These are phyloP conservation scores for Aurantiochytrium sp. DNA, from an alignment of 108 stramenopile genomes.

Conservation along the genomic window DNA sequence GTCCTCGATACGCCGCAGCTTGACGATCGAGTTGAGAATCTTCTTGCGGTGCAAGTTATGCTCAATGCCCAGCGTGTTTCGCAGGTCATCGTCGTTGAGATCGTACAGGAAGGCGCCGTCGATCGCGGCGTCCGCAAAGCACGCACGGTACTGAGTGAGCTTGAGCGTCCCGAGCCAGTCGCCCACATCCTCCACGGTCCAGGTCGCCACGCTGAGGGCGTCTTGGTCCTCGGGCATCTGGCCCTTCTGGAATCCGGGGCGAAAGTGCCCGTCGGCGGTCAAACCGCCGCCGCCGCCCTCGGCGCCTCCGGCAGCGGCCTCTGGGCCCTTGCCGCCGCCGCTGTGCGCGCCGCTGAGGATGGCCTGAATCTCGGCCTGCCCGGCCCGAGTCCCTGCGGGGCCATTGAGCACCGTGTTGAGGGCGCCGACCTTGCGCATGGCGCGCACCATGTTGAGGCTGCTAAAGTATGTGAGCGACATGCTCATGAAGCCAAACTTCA, in stretches of 20 bases:
- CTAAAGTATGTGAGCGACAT: slow-evolving; percentile 83
- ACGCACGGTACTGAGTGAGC: slow-evolving; percentile 70
- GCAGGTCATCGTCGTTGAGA: slow-evolving; percentile 77
- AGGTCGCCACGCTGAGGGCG: slow-evolving; percentile 59
- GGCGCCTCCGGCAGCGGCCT: neutral
- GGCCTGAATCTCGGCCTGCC: neutral
- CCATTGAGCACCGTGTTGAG: slow-evolving; percentile 62
- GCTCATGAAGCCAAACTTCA: slow-evolving; percentile 85
- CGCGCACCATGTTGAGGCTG: slow-evolving; percentile 78
- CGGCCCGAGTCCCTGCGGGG: slow-evolving; percentile 11
- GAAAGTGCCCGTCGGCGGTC: slow-evolving; percentile 33
- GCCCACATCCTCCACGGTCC: slow-evolving; percentile 75
- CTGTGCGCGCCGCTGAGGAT: slow-evolving; percentile 3
- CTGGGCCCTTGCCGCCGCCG: slow-evolving; percentile 33
- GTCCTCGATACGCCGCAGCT: neutral
- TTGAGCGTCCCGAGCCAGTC: slow-evolving; percentile 73
- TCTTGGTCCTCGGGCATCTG: slow-evolving; percentile 55
- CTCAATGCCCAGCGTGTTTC: slow-evolving; percentile 77
- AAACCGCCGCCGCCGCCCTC: slow-evolving; percentile 34
- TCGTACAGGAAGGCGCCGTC: slow-evolving; percentile 79
- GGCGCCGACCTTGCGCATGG: slow-evolving; percentile 72
- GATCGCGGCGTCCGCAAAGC: slow-evolving; percentile 74
- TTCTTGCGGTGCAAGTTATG: slow-evolving; percentile 82
- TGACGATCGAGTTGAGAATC: slow-evolving; percentile 65
- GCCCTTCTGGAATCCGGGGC: slow-evolving; percentile 52